Conservation (phyloP, 129 eudicot genomes). For the Flaveria robusta region DNA sequence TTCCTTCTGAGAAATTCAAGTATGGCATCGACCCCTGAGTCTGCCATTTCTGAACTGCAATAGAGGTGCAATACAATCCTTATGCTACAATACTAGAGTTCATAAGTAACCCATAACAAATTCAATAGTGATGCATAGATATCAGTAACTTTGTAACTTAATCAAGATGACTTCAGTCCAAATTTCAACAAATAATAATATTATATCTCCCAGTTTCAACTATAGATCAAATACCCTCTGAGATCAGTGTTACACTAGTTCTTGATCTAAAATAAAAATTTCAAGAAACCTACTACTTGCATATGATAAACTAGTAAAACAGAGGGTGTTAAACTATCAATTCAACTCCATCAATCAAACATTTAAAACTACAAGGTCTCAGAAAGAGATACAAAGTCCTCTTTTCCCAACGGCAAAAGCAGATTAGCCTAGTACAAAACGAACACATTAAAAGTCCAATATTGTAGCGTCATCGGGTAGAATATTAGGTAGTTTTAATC, state of each 20-base stretch:
- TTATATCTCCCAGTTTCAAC: conserved; percentile 15
- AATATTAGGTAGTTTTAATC: conserved; percentile 13
- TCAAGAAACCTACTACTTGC: conserved; percentile 1
- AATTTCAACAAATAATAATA: conserved; percentile 4
- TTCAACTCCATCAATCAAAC: not conserved
- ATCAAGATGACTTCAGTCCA: not conserved
- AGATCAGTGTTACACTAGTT: not conserved
- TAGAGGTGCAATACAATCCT: conserved; percentile 5
- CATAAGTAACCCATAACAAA: not conserved
- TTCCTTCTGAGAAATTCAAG: conserved; percentile 69
- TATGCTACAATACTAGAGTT: not conserved
- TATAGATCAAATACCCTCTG: not conserved
- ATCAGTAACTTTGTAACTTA: not conserved
- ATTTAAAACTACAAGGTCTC: not conserved
- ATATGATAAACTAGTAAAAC: conserved; percentile 13
- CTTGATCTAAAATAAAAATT: not conserved
- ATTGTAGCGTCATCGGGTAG: conserved; percentile 22
- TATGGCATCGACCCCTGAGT: conserved; percentile 67
- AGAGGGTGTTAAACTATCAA: conserved; percentile 5
- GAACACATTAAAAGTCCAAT: not conserved
- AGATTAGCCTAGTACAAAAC: not conserved
- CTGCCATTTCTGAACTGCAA: conserved; percentile 57
- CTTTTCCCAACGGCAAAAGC: not conserved
- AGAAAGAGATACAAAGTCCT: not conserved
- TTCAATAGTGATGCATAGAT: not conserved